Base-by-base conservation (phyloP, 768 basidiomycete species). In the Paxillus ammoniavirescens region DNA sequence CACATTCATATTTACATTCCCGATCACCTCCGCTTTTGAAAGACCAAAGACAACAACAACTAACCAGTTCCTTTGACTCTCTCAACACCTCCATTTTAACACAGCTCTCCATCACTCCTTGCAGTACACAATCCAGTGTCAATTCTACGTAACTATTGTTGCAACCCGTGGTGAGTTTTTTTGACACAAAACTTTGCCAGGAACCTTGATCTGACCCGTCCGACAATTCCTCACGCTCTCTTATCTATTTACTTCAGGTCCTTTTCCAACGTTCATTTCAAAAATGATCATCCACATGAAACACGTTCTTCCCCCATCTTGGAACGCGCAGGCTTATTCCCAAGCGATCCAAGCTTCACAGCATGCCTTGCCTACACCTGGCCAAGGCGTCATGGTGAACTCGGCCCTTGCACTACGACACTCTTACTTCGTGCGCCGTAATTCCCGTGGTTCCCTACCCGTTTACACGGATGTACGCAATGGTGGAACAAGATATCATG, bases 391-490 rank as follows among this genome's bases (percentile, higher is more conserved):
- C n/a, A 33, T 37, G 38, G 5, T 14, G 21, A 4, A 26, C 14
- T 28, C 37, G 10, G 23, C 38, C 48, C 26, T 12, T 12, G 9
- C 26, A 4, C 30, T 47, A 23, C 55, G 43, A 8, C 44, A 52
- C 45, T 54, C 61, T 52, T 92, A 89, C 71, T 80, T 78, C 56
- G 75, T 92, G 42, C 78, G 81, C 18, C 81, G 89, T 56, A 91
- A 88, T 68, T 67, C 79, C 44, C 77, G 77, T 47, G 86, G 87
- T 31, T 79, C 80, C 45, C 76, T 91, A 30, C 89, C 89, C 42
- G 86, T 92, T 23, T 90, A 90, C 67, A 80, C 86, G 28, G 86
- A 91, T 65, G 65, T 88, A 42, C 82, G 86, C 57, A 89, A 86
- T 65, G 81, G 71, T 30, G 80, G 85, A 54, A 79, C 83, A 4